Conservation (phyloP, 2,329 filamentous ascomycete species). For the Ceratocystiopsis sp. region DNA sequence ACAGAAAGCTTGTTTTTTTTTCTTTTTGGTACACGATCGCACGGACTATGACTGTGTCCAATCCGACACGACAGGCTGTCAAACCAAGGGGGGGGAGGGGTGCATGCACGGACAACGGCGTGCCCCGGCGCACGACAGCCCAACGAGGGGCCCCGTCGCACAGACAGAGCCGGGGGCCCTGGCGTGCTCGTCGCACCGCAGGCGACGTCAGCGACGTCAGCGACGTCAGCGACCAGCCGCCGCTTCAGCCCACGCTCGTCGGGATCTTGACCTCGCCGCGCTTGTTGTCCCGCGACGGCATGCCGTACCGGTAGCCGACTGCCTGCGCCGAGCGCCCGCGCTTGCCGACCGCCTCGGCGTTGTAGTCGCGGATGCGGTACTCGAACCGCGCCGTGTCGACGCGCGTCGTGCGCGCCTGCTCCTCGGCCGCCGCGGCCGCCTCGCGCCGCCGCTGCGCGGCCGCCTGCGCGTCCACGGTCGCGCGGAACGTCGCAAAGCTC, state of each 20-base stretch:
- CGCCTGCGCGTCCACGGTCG: slow-evolving; percentile 16
- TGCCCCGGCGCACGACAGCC: no score
- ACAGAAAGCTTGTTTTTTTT: no score
- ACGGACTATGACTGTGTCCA: no score
- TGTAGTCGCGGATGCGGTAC: slow-evolving; percentile 44
- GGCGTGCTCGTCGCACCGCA: no score
- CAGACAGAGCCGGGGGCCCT: no score
- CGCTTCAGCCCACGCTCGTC: slow-evolving; percentile 29
- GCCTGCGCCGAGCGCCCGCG: slow-evolving; percentile 33
- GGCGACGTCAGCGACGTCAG: no score
- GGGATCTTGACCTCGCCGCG: slow-evolving; percentile 52
- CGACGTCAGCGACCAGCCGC: no score
- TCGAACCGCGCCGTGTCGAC: slow-evolving; percentile 33
- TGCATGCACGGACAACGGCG: no score
- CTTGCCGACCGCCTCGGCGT: slow-evolving; percentile 37
- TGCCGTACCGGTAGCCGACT: slow-evolving; percentile 47
- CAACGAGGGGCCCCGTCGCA: no score
- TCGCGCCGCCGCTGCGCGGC: slow-evolving; percentile 9
- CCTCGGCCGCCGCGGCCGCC: slow-evolving; percentile 18
- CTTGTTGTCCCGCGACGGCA: slow-evolving; percentile 43
- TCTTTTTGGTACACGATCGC: no score
- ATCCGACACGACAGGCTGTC: no score
- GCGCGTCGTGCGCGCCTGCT: slow-evolving; percentile 24
- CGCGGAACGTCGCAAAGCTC: slow-evolving; percentile 11
- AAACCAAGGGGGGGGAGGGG: no score